Conservation (phyloP, 306 rosid genomes). For the Argentina anserina region DNA sequence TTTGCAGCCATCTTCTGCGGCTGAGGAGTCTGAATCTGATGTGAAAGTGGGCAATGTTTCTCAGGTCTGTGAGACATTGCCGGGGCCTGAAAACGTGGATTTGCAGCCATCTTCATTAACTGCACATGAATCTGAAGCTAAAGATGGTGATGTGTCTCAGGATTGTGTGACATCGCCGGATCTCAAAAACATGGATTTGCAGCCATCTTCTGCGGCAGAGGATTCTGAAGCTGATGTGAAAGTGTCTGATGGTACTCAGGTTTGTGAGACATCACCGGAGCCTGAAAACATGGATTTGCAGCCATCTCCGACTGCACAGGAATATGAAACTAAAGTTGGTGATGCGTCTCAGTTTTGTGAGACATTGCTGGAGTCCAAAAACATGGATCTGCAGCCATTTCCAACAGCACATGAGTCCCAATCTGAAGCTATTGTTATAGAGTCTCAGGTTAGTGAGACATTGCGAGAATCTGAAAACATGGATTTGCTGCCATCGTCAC, state of each 20-base stretch:
- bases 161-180: neutral
- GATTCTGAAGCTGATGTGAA: slow-evolving; percentile 22
- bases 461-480: neutral
- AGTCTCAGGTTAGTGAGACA: neutral
- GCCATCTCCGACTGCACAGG: neutral
- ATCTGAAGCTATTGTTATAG: neutral
- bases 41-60: neutral
- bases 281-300: neutral
- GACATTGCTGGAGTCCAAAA: neutral
- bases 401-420: neutral
- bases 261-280: slow-evolving; percentile 3
- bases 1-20: neutral
- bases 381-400: slow-evolving; percentile 10
- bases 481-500: neutral
- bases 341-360: slow-evolving; percentile 21
- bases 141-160: slow-evolving; percentile 15
- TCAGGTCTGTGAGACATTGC: neutral
- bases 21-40: neutral
- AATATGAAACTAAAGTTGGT: slow-evolving; percentile 18
- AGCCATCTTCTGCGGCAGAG: neutral
- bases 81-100: neutral
- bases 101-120: neutral
- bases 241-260: slow-evolving; percentile 12
- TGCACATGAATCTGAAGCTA: slow-evolving; percentile 10
- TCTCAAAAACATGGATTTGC: neutral